Percentiles rank a stretch among this genome's conserved stretches.
Conservation (phyloP, 495 filamentous ascomycete species). For the Aspergillus bridgeri region DNA sequence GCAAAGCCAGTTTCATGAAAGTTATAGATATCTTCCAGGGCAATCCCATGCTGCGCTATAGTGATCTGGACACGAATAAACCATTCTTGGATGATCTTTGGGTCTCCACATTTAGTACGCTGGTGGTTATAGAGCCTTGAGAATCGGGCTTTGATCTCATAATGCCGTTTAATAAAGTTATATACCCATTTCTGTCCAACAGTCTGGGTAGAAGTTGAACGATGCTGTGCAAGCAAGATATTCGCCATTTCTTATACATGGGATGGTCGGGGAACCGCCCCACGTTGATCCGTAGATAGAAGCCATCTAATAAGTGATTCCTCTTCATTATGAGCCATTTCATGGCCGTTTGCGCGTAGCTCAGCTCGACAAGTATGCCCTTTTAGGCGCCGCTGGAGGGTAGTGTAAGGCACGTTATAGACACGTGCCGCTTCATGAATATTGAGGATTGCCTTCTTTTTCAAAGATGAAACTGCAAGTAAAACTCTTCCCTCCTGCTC, state of each 20-base stretch:
- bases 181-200: too few species aligned
- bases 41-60: slow-evolving; percentile 32
- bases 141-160: too few species aligned
- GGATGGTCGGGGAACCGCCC: too few species aligned
- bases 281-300: too few species aligned
- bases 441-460: slow-evolving; percentile 6
- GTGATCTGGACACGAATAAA: slow-evolving; percentile 29
- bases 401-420: slow-evolving; percentile 15
- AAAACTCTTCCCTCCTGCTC: slow-evolving; percentile 15
- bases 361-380: slow-evolving; percentile 3
- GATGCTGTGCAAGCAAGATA: too few species aligned
- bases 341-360: slow-evolving; percentile 16
- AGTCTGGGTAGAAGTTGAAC: too few species aligned
- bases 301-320: not conserved
- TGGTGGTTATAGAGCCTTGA: too few species aligned
- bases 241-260: too few species aligned
- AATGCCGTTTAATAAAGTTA: too few species aligned
- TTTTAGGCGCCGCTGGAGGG: slow-evolving; percentile 17
- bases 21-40: slow-evolving; percentile 31
- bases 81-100: slow-evolving; percentile 6
- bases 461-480: slow-evolving; percentile 7
- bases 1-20: slow-evolving; percentile 2
- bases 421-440: slow-evolving; percentile 5
- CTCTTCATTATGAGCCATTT: slow-evolving; percentile 20
- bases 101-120: too few species aligned